These are phyloP conservation scores for Chaetoceros tenuissimus DNA, from an alignment of 108 stramenopile species.

Conservation along the genomic window DNA sequence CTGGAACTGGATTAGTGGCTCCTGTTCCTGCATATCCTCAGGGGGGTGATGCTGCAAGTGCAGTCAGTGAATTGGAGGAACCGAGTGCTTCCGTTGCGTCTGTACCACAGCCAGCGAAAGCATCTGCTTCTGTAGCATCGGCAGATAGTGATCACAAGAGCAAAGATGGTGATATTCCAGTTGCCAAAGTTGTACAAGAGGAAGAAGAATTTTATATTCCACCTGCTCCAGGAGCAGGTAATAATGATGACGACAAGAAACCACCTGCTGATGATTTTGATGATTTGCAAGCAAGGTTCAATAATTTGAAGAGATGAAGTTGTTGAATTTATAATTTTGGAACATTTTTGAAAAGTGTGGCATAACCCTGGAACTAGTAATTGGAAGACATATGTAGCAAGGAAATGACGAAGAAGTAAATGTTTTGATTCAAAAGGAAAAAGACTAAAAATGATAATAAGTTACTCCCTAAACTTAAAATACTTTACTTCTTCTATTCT, in stretches of 20 bases:
- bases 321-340: too few relatives aligned
- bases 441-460: too few relatives aligned
- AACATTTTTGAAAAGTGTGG: too few relatives aligned
- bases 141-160: neutral
- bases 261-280: conserved; percentile 2
- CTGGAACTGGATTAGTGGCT: conserved; percentile 50
- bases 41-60: conserved; percentile 2
- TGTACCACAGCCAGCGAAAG: neutral
- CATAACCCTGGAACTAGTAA: too few relatives aligned
- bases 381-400: too few relatives aligned
- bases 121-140: neutral
- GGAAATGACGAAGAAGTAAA: too few relatives aligned
- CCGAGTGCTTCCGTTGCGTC: conserved; percentile 1
- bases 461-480: too few relatives aligned
- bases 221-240: neutral
- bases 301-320: conserved; percentile 6
- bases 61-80: conserved; percentile 7
- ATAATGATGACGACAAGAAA: neutral
- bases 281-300: conserved; percentile 9
- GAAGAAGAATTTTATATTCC: conserved; percentile 1
- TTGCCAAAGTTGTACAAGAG: neutral
- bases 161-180: neutral
- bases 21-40: conserved; percentile 5
- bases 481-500: too few relatives aligned
- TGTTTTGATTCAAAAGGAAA: too few relatives aligned